These are phyloP conservation scores for Tripidium arundinaceum DNA, from an alignment of 202 grass and related monocot species.

Conservation along the genomic window DNA sequence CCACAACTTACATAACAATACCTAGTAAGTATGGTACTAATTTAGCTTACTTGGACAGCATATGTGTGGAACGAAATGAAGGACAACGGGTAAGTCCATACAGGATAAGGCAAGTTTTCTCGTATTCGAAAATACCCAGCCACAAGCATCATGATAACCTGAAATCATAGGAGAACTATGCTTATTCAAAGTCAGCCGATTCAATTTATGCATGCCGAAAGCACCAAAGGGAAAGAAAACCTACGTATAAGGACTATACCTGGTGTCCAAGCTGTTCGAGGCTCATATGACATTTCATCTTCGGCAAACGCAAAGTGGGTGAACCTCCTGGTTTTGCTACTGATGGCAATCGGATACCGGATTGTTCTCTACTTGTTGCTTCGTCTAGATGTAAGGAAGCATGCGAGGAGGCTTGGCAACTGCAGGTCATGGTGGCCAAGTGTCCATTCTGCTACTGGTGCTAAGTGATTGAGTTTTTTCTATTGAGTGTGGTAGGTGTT, in stretches of 20 bases:
- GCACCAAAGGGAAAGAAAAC: neutral
- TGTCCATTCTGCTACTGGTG: slow-evolving; percentile 23
- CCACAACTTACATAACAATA: neutral
- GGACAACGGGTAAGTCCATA: slow-evolving; percentile 79
- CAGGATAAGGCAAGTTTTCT: slow-evolving; percentile 44
- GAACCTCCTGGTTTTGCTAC: slow-evolving; percentile 63
- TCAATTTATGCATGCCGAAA: neutral
- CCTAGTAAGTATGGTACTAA: neutral
- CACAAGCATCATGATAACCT: slow-evolving; percentile 94
- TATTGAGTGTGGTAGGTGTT: neutral
- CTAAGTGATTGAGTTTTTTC: slow-evolving; percentile 23
- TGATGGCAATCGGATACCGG: slow-evolving; percentile 74
- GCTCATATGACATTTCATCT: slow-evolving; percentile 74
- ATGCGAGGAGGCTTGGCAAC: slow-evolving; percentile 18
- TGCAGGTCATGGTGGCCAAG: slow-evolving; percentile 41
- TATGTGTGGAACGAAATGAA: slow-evolving; percentile 81
- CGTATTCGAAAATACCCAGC: slow-evolving; percentile 77
- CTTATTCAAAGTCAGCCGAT: neutral
- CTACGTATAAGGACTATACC: slow-evolving; percentile 91
- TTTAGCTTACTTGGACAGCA: slow-evolving; percentile 48
- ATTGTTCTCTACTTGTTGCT: slow-evolving; percentile 57
- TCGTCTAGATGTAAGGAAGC: slow-evolving; percentile 52
- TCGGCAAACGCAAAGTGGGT: slow-evolving; percentile 60
- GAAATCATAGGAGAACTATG: neutral
- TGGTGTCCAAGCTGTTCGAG: slow-evolving; percentile 74